Conservation (phyloP, 495 filamentous ascomycete genomes). For the Lepraria neglecta region DNA sequence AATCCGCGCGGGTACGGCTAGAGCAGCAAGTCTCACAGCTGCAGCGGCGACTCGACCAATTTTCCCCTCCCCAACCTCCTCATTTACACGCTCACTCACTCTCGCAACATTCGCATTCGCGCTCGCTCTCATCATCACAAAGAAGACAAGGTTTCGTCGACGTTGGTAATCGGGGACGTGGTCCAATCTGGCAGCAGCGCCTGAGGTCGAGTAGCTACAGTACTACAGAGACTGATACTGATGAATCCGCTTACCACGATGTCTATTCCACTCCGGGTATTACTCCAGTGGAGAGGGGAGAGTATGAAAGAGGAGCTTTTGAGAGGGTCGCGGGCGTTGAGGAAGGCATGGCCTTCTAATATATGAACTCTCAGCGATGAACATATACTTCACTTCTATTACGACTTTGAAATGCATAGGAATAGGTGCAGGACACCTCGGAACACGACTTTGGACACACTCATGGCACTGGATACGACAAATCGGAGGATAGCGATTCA, state of each 20-base stretch:
- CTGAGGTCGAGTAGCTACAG: slow-evolving; percentile 26
- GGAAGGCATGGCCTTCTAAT: slow-evolving; percentile 28
- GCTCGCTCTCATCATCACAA: slow-evolving; percentile 17
- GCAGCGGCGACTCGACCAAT: slow-evolving; percentile 45
- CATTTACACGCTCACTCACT: slow-evolving; percentile 5
- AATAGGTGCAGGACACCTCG: slow-evolving; percentile 11
- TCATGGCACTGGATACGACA: background rate
- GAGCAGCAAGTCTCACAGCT: slow-evolving; percentile 48
- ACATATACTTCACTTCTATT: background rate
- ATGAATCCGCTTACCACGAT: slow-evolving; percentile 28
- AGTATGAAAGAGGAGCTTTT: slow-evolving; percentile 25
- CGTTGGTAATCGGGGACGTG: slow-evolving; percentile 10
- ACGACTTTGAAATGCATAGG: background rate
- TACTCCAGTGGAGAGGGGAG: slow-evolving; percentile 28
- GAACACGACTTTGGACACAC: slow-evolving; percentile 2
- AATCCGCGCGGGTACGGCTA: slow-evolving; percentile 47
- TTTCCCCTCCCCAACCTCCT: slow-evolving; percentile 26
- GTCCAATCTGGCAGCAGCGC: slow-evolving; percentile 16
- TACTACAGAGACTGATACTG: slow-evolving; percentile 30
- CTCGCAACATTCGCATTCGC: slow-evolving; percentile 18
- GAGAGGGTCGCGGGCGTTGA: slow-evolving; percentile 22
- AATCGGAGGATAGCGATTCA: slow-evolving; percentile 15
- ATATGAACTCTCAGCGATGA: background rate
- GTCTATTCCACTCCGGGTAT: slow-evolving; percentile 28
- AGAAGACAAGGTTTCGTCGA: slow-evolving; percentile 22